phyloP scores from a whole-genome alignment of 768 basidiomycete species.

The Pholiota molesta region DNA sequence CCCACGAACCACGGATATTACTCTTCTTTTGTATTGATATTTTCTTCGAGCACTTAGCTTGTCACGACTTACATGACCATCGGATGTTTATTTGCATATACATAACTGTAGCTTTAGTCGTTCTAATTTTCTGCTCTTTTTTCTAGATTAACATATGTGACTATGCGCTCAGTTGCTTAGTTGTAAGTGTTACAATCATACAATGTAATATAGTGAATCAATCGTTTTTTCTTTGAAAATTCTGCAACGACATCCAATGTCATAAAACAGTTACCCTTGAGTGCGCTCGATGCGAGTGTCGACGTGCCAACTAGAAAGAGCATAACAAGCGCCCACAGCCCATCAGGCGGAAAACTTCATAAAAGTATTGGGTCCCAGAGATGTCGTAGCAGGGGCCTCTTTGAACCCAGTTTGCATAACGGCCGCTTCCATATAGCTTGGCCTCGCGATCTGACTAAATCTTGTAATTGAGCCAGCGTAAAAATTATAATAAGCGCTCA shows the following conservation, averaged over 20 bases:
- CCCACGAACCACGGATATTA: not conserved
- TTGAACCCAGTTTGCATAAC: too few species aligned
- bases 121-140: not conserved
- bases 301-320: too few species aligned
- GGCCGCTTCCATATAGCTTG: too few species aligned
- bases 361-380: too few species aligned
- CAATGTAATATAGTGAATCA: not conserved
- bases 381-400: too few species aligned
- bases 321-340: too few species aligned
- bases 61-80: not conserved
- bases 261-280: not conserved
- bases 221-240: not conserved
- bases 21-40: not conserved
- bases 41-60: not conserved
- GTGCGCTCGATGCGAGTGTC: too few species aligned
- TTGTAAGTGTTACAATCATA: not conserved
- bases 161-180: not conserved
- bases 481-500: too few species aligned
- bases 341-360: too few species aligned
- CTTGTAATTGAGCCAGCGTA: too few species aligned
- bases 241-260: not conserved
- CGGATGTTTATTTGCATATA: not conserved
- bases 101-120: constrained; percentile 9
- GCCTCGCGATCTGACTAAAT: too few species aligned
- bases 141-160: not conserved